phyloP scores from a whole-genome alignment of 371 early-diverging fungal species.

The Zychaea mexicana region DNA sequence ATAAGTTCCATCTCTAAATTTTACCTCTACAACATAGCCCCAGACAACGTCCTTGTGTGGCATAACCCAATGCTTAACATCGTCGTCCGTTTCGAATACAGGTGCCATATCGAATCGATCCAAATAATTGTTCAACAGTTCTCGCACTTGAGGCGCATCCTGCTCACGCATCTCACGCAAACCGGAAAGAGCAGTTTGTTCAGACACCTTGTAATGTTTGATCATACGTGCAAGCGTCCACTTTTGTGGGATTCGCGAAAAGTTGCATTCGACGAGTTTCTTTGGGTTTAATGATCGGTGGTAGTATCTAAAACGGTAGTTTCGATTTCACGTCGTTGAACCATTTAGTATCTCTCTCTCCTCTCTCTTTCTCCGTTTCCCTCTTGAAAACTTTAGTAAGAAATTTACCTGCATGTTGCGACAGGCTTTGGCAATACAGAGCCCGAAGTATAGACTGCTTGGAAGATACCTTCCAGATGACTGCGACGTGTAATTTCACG shows the following conservation, averaged over 20 bases:
- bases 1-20: background rate
- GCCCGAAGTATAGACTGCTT: conserved; percentile 98
- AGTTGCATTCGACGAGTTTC: conserved; percentile 92
- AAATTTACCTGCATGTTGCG: conserved; percentile 74
- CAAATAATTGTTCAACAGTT: conserved; percentile 76
- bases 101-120: conserved; percentile 72
- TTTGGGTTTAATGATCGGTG: conserved; percentile 94
- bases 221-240: conserved; percentile 78
- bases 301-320: conserved; percentile 68
- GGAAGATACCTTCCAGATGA: conserved; percentile 93
- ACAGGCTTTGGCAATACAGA: conserved; percentile 91
- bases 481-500: conserved; percentile 97
- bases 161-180: conserved; percentile 76
- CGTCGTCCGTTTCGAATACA: conserved; percentile 76
- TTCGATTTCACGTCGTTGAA: background rate
- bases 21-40: conserved; percentile 91
- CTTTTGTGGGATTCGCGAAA: conserved; percentile 76
- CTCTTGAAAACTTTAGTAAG: background rate
- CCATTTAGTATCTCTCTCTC: background rate
- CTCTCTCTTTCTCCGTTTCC: background rate
- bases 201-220: conserved; percentile 73
- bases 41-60: conserved; percentile 85
- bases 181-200: conserved; percentile 65
- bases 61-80: conserved; percentile 91
- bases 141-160: conserved; percentile 76